Evolutionary conservation across 208 protist species (phyloP).

Genomic region (Endotrypanum monterogeii): DNA sequence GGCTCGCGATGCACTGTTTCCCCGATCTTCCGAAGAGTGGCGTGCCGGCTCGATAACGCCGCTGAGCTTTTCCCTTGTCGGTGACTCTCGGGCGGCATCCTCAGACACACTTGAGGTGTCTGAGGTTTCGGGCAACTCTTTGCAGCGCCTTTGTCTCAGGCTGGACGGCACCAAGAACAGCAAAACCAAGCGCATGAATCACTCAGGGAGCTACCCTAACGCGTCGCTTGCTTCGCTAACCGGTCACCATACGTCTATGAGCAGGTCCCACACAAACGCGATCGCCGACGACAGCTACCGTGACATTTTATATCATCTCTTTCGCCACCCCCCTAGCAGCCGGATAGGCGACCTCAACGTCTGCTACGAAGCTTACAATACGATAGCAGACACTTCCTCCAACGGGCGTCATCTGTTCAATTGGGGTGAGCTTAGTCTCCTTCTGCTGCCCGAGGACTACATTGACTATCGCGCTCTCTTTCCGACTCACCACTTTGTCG

Average conservation of each 20-base stretch:
- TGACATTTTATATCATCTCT: constrained; percentile 26
- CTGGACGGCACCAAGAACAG: constrained; percentile 5
- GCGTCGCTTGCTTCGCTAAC: background rate
- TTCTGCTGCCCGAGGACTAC: constrained; percentile 35
- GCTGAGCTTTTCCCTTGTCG: constrained; percentile 6
- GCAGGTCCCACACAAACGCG: background rate
- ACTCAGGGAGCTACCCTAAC: constrained; percentile 1
- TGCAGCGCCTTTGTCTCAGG: constrained; percentile 5
- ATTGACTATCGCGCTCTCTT: constrained; percentile 35
- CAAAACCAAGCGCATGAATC: constrained; percentile 13
- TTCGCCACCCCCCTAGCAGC: constrained; percentile 30
- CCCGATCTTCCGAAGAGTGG: constrained; percentile 1
- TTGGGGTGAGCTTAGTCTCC: constrained; percentile 28
- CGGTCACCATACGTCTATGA: background rate
- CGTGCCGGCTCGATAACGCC: background rate
- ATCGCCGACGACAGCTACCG: constrained; percentile 19
- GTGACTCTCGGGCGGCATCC: background rate
- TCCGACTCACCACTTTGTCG: constrained; percentile 20
- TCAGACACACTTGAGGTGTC: background rate
- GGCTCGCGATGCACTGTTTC: background rate
- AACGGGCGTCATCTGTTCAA: constrained; percentile 23
- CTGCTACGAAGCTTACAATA: constrained; percentile 19
- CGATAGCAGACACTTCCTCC: constrained; percentile 24
- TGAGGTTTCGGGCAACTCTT: background rate
- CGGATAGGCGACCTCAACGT: constrained; percentile 10